Evolutionary conservation across 371 early-diverging fungal genomes (phyloP).

Genomic region (Syncephalastrum contaminatum): DNA sequence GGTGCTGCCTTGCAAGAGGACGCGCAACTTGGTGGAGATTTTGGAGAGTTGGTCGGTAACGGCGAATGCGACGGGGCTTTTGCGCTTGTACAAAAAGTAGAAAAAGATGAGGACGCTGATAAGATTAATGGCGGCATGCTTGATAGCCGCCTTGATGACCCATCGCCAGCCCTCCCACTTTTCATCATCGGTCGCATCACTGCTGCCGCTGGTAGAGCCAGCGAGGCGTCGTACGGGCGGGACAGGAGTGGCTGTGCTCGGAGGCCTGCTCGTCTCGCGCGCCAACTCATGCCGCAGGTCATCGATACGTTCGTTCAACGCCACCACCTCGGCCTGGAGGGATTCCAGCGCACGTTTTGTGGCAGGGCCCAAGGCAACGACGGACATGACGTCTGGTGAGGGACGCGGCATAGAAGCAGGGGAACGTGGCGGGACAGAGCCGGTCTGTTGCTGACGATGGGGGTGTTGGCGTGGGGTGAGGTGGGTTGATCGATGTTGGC

Average conservation of each 20-base stretch:
- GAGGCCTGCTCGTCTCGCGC: conserved; percentile 17
- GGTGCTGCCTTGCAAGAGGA: conserved; percentile 3
- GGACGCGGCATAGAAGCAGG: not conserved
- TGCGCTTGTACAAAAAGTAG: conserved; percentile 29
- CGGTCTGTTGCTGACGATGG: not conserved
- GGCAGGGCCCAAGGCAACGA: conserved; percentile 35
- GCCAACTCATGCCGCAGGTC: conserved; percentile 36
- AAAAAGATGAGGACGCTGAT: conserved; percentile 32
- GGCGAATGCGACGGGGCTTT: conserved; percentile 33
- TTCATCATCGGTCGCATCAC: conserved; percentile 5
- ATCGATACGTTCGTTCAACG: conserved; percentile 47
- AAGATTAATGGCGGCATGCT: conserved; percentile 40
- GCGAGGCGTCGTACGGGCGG: not conserved
- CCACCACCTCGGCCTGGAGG: conserved; percentile 40
- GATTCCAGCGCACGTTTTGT: conserved; percentile 42
- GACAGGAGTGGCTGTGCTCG: not conserved
- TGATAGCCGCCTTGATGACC: conserved; percentile 44
- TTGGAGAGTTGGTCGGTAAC: conserved; percentile 10
- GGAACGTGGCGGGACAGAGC: not conserved
- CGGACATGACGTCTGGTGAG: conserved; percentile 6
- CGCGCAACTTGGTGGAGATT: conserved; percentile 7
- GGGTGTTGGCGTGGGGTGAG: not conserved
- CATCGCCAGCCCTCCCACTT: conserved; percentile 40
- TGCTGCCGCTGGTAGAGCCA: too few species aligned
- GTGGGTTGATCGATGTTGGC: not conserved